Percentiles rank a stretch among this genome's conserved stretches.
Conservation (phyloP, 148 eudicot genomes). For the Nepenthes gracilis region DNA sequence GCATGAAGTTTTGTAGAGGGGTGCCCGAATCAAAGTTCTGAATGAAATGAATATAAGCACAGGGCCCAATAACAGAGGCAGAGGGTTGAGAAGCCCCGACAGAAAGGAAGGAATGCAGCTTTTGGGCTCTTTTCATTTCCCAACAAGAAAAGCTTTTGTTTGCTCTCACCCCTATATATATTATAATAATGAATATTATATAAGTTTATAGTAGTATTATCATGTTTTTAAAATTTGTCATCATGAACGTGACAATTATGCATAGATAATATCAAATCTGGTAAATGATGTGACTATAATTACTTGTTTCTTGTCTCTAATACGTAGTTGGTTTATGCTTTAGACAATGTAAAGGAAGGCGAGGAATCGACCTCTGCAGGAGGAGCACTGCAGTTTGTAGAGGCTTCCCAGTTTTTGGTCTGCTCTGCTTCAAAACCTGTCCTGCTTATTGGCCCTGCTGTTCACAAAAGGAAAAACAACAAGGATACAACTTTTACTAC, state of each 20-base stretch:
- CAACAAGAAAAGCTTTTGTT: slow-evolving; percentile 40
- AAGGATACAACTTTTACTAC: slow-evolving; percentile 1
- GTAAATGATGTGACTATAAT: too few species aligned
- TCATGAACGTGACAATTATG: slow-evolving; percentile 1
- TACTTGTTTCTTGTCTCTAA: too few species aligned
- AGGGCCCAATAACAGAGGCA: not conserved
- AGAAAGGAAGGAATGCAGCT: slow-evolving; percentile 58
- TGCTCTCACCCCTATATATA: not conserved
- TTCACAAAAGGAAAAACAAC: slow-evolving; percentile 10
- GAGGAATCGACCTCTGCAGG: slow-evolving; percentile 25
- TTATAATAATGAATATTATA: too few species aligned
- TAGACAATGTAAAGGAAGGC: not conserved
- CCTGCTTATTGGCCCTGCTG: slow-evolving; percentile 16
- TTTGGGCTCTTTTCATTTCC: slow-evolving; percentile 48
- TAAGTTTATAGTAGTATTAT: not conserved
- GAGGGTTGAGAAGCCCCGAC: slow-evolving; percentile 35
- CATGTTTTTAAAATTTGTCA: not conserved
- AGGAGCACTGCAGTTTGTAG: slow-evolving; percentile 10
- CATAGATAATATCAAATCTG: too few species aligned
- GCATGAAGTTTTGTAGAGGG: not conserved
- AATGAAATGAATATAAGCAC: not conserved
- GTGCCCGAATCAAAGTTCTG: too few species aligned
- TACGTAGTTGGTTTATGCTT: too few species aligned
- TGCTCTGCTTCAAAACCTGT: slow-evolving; percentile 36
- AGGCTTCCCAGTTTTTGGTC: slow-evolving; percentile 20